Base-by-base conservation (phyloP, 306 rosid genomes). In the Clitoria ternatea region DNA sequence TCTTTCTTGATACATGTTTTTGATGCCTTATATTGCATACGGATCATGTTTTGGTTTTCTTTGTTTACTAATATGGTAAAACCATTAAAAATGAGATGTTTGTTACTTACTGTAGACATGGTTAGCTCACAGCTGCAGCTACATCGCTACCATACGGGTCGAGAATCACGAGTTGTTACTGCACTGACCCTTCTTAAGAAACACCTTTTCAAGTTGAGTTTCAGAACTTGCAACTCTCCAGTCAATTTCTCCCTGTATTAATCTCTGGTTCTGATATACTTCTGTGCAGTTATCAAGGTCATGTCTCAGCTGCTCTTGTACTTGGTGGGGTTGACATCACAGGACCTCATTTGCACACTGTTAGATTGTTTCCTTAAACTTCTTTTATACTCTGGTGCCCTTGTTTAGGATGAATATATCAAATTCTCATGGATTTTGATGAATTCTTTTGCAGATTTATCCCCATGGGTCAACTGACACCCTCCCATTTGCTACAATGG, bases 311-410 rank as follows among this genome's bases (percentile, higher is more conserved):
- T 63, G 98, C 98, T 33, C 77, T 93, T 81, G 98, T 93, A 60
- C 98, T 93, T n/a, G 97, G 98, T 15, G 98, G 98, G 45, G 96
- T 94, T 61, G 98, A 94, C 83, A 71, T 81, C 79, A 90, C 92
- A 24, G 98, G 98, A 67, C 97, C 97, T 43, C 97, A 94, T 87
- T 78, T 94, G 59, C 96, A 94, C 36, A 94, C 97, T 6, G 98
- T 90, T 74, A 85, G 96, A 84, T 73, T 42, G 5, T 75, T 62
- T 59, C 53, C 63, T 9, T 63, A 36, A 66, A 32, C 2, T 8
- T 36, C 26, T 66, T 66, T 7, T 33, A 22, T 50, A n/a, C n/a
- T 77, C 23, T 13, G 5, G 2, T 19, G 23, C 32, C 61, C 7
- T 36, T 57, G 30, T 76, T 73, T 60, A 7, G 22, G 40, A 56